These are phyloP conservation scores for Penicillium dipodomyicola DNA, from an alignment of 495 filamentous ascomycete species.

Conservation along the genomic window DNA sequence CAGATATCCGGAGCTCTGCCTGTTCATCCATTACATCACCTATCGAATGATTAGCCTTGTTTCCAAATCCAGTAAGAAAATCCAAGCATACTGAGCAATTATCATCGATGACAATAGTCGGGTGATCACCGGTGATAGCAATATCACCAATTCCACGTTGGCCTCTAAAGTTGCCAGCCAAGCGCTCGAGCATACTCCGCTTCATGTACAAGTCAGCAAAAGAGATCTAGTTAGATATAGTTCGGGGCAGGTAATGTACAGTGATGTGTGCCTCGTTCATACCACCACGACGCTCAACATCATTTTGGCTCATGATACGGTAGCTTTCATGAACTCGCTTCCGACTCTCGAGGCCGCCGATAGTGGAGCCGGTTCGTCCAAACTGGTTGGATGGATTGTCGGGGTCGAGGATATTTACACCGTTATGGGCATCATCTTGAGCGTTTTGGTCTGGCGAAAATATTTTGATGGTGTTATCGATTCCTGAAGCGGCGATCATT, in stretches of 20 bases:
- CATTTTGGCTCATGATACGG: constrained; percentile 63
- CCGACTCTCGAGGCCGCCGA: constrained; percentile 52
- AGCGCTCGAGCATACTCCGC: constrained; percentile 59
- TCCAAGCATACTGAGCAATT: constrained; percentile 40
- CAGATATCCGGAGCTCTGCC: neutral
- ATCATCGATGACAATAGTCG: constrained; percentile 40
- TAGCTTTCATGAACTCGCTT: constrained; percentile 62
- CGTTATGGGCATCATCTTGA: constrained; percentile 56
- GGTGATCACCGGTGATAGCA: constrained; percentile 1
- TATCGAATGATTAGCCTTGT: constrained; percentile 11
- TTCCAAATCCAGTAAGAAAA: neutral
- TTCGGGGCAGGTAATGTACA: constrained; percentile 43
- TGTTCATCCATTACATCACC: constrained; percentile 25
- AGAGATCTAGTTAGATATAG: constrained; percentile 6
- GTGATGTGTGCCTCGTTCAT: constrained; percentile 62
- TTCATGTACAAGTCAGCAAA: constrained; percentile 29
- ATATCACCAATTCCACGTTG: constrained; percentile 26
- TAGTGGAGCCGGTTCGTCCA: constrained; percentile 16
- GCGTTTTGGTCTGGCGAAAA: constrained; percentile 64
- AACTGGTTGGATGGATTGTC: constrained; percentile 37
- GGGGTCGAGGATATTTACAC: constrained; percentile 53
- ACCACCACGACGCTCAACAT: constrained; percentile 59
- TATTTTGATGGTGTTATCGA: constrained; percentile 74
- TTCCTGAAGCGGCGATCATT: constrained; percentile 66
- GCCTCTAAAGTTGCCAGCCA: constrained; percentile 48